Evolutionary conservation across 2,329 filamentous ascomycete species (phyloP), one percentile per base, ranked within the genome.

Genomic region (Cyclaneusma minus): DNA sequence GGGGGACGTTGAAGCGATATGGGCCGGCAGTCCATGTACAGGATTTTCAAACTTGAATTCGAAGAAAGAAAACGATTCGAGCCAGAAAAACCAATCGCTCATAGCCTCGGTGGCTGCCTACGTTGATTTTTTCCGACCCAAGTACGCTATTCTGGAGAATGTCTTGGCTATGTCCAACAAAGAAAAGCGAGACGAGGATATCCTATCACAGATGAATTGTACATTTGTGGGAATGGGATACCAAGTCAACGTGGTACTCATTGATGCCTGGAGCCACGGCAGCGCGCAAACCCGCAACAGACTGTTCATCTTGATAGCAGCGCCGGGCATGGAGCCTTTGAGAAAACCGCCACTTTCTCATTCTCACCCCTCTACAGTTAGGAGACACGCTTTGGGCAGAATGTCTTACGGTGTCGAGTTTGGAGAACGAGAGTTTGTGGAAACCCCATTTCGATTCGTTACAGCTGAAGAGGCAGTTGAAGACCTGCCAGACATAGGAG

Each of bases 91-190:
- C 41, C 76, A 77, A 17, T 85, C 79, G 0, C 64, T 89, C 16
- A 65, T 89, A 0, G 80, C 78, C 0, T 78, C 78, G 0, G 81
- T 87, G 19, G 73, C 72, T 0, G 70, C 80, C 0, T 81, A 65
- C 32, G 57, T 87, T 2, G 81, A 91, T 35, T 51, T 82, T 0
- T 84, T 81, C 36, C 64, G 74, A 0, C 81, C 82, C 0, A 59
- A 66, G n/a, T 87, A 79, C 41, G 77, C 72, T 0, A 37, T 87
- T 0, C 58, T 91, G 0, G 82, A 91, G 45, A 91, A 91, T 36
- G 82, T 91, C 0, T 50, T 66, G 0, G 58, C 54, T 0, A 81
- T 87, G 52, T 62, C 60, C 52, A 24, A 55, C 42, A 13, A 52
- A 54, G 11, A 54, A 47, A 11, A 40, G 43, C 16, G 60, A 10